Evolutionary conservation across 768 basidiomycete genomes (phyloP), one percentile per base, ranked within the genome.

Genomic region (Trametes punicea): DNA sequence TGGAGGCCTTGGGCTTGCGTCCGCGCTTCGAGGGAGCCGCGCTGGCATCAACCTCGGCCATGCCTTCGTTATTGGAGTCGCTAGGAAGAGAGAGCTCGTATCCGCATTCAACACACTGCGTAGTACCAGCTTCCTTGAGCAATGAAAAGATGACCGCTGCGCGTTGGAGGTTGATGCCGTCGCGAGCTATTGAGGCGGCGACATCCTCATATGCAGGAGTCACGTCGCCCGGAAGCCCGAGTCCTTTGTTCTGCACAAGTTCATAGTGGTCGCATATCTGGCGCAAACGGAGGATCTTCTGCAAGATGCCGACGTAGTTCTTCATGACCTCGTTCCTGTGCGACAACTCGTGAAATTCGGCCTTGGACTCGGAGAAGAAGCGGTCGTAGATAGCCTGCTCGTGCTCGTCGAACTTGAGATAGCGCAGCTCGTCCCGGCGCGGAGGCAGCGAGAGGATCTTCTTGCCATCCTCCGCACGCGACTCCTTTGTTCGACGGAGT

Each of bases 241-340:
- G 88, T 39, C 84, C 85, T 65, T 88, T 80, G 58, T 66, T 61
- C 57, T 60, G 63, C 4, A 98, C 88, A 31, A 98, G 80, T 65
- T 93, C 92, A 64, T 82, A 91, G 71, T 99, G 96, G 68, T 98
- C 94, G 72, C 97, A 99, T 46, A 98, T 98, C 75, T 98, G 96
- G 51, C 97, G 89, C 42, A 99, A 80, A 21, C 95, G 90, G 49
- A 99, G 77, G 55, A 98, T 91, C 77, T 95, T 94, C 72, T 98
- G 96, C 62, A 99, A 72, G 65, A 99, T 96, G 51, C 93, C 93
- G 62, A 97, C 97, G 67, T 96, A 97, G 68, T 97, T 98, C 81
- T 97, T 97, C 87, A 95, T 91, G 50, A 97, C 88, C 69, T 93
- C 89, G 64, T 95, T 93, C 71, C 88, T 91, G 70, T 85, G 78